These are phyloP conservation scores for Rhodotorula kratochvilovae DNA, from an alignment of 768 basidiomycete genomes.

Conservation along the genomic window DNA sequence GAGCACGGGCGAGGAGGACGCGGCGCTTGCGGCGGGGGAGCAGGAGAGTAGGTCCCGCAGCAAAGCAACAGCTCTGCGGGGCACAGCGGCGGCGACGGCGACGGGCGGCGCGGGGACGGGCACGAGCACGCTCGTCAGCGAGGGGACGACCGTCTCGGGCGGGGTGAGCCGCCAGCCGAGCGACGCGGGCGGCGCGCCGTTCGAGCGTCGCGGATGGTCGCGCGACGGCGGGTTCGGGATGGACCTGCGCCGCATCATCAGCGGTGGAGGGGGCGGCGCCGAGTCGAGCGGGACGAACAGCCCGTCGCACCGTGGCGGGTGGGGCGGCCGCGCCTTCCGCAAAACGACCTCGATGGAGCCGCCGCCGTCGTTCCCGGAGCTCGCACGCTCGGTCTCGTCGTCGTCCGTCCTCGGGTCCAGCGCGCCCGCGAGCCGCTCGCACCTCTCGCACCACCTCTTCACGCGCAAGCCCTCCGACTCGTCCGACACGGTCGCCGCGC, in stretches of 20 bases:
- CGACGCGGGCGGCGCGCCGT: slow-evolving; percentile 14
- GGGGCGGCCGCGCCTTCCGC: slow-evolving; percentile 19
- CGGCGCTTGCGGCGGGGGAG: neutral
- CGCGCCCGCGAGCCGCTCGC: neutral
- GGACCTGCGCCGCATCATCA: slow-evolving; percentile 33
- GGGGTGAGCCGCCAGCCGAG: slow-evolving; percentile 37
- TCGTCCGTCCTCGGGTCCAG: slow-evolving; percentile 11
- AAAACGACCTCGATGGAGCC: neutral
- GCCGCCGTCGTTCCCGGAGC: slow-evolving; percentile 15
- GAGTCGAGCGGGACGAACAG: neutral
- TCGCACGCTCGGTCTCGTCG: slow-evolving; percentile 29
- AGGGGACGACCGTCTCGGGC: slow-evolving; percentile 1
- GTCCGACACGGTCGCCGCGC: neutral
- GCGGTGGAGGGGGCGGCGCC: slow-evolving; percentile 4
- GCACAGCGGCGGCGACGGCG: slow-evolving; percentile 17
- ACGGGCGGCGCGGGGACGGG: neutral
- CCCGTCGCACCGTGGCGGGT: slow-evolving; percentile 8
- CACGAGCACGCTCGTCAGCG: slow-evolving; percentile 13
- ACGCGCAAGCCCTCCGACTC: neutral
- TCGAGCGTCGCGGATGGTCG: slow-evolving; percentile 2
- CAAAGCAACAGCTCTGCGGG: slow-evolving; percentile 40
- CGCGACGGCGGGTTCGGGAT: slow-evolving; percentile 3
- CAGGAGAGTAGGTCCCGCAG: slow-evolving; percentile 26
- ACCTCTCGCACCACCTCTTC: slow-evolving; percentile 11
- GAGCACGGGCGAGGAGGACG: slow-evolving; percentile 9